Evolutionary conservation across 495 filamentous ascomycete genomes (phyloP).

Genomic region (Acidomyces sp.): DNA sequence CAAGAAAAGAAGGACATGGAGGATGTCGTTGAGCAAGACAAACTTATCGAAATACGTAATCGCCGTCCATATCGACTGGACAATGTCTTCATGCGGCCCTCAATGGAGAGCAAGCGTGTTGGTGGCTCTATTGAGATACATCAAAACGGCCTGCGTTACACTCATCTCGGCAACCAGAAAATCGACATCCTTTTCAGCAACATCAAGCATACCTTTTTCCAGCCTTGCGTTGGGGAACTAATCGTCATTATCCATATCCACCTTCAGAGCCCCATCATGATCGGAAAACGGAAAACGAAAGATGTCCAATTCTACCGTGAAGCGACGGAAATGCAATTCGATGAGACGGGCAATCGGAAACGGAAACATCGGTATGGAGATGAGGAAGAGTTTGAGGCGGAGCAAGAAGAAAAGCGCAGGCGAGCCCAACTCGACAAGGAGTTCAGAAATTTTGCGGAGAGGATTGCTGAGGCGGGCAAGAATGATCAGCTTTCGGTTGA

Average conservation of each 20-base stretch:
- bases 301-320: conserved; percentile 98
- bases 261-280: conserved; percentile 93
- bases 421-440: conserved; percentile 83
- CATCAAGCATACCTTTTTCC: conserved; percentile 97
- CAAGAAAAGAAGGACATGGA: conserved; percentile 99
- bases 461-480: conserved; percentile 84
- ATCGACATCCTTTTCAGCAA: conserved; percentile 97
- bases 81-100: conserved; percentile 85
- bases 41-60: conserved; percentile 65
- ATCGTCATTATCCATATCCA: conserved; percentile 98
- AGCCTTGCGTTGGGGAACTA: conserved; percentile 86
- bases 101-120: conserved; percentile 89
- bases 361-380: conserved; percentile 97
- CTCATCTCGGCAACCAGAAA: conserved; percentile 66
- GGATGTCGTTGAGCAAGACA: conserved; percentile 99
- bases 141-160: conserved; percentile 95
- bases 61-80: conserved; percentile 76
- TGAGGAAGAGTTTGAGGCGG: conserved; percentile 96
- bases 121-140: conserved; percentile 93
- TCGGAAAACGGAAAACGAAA: conserved; percentile 97
- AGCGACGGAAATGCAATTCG: conserved; percentile 96
- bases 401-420: conserved; percentile 89
- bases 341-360: conserved; percentile 96
- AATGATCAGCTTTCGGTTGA: conserved; percentile 72
- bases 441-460: conserved; percentile 95